Evolutionary conservation across 169 alveolate species (phyloP), one percentile per base, ranked within the genome.

Genomic region (Plasmodium coatneyi): DNA sequence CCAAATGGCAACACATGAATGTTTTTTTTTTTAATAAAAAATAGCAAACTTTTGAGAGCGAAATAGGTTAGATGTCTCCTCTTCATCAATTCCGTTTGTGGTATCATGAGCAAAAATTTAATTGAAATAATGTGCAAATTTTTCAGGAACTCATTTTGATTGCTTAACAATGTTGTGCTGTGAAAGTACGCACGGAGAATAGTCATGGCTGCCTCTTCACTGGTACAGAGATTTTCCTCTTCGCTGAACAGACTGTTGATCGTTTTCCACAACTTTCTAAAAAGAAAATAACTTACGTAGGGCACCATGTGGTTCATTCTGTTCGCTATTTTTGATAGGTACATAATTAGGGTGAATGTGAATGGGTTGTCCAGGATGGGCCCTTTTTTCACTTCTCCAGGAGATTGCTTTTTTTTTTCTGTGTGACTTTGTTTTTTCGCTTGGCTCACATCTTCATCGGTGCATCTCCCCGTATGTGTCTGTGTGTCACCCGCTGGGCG

Each of bases 211-310:
- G 5, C 46, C 16, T 66, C 32, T 39, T 89, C 94, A 66, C 49
- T 34, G 16, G n/a, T 2, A 9, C 39, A 25, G 9, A 3, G 12
- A 36, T 6, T 25, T 7, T 54, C 83, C 43, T 54, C 19, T 36
- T 78, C 34, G 22, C 1, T 4, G 25, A 78, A 60, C 28, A 79
- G 1, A 4, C 16, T 79, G 32, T 89, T 89, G 10, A 89, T 79
- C 14, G 49, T 22, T 10, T 22, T 52, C 94, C 94, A 89, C 0
- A 79, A 3, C 5, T 78, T 79, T 78, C 30, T 89, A 66, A 79
- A 89, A 66, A 89, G 71, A 89, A 32, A 89, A 56, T 79, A 89
- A 89, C 90, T 79, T 16, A 89, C 82, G 82, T 89, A 89, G 16
- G 83, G 71, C 30, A 28, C 19, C 10, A 89, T 30, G 9, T 36